Base-by-base conservation (phyloP, 2,329 filamentous ascomycete genomes). In the Pseudocercospora eumusae region DNA sequence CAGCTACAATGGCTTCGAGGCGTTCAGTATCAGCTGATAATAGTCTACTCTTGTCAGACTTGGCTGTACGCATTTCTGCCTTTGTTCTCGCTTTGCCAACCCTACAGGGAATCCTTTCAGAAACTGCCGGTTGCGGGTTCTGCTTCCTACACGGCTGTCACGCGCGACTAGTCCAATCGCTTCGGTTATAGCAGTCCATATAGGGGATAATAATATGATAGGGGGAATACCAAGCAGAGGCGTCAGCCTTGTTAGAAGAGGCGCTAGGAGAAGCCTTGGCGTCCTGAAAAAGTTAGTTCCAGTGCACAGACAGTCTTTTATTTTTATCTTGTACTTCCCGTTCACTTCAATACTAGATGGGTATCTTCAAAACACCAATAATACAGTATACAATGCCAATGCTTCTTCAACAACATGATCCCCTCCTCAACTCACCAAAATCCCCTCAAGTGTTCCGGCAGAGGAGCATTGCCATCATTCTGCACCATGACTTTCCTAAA, bases 11-110 rank as follows among this genome's bases (percentile, higher is more conserved):
- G 23, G 21, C 21, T 23, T 21, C 45, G 23, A 21, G 45, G 45
- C 47, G 47, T 50, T 50, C 23, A 8, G 20, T 50, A 21, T 50
- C 21, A 27, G 47, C 47, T 50, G 47, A 27, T 50, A n/a, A 25
- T 50, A 50, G 47, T 23, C 21, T 23, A 18, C 42, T 20, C 9
- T 3, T 8, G 18, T 23, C n/a, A n/a, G n/a, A n/a, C n/a, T n/a
- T n/a, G n/a, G n/a, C 21, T 45, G 33, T n/a, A 1, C 15, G 23
- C 47, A 27, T 23, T 9, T 21, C 13, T 25, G 23, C 47, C 23
- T 23, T 25, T 25, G 9, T 23, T n/a, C 1, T 23, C 47, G 23
- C 23, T 21, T 44, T 44, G 20, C 15, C 40, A 21, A 7, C n/a
- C 6, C 8, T 31, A 31, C 10, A 4, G 28, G 21, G 8, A 23